phyloP scores from a whole-genome alignment of 2,329 filamentous ascomycete genomes.

The Talaromyces sp. region DNA sequence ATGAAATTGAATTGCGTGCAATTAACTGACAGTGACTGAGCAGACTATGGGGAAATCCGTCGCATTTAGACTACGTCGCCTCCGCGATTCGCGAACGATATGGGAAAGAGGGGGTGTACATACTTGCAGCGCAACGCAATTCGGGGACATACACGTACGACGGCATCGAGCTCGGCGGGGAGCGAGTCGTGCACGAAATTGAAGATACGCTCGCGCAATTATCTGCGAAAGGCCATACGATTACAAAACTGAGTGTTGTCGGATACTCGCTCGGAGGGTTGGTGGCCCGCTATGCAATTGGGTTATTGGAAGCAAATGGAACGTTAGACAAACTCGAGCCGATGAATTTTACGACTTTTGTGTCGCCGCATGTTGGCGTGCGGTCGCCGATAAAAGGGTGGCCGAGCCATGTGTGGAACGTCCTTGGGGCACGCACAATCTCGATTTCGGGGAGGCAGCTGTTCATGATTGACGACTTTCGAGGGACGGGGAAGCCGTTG shows the following conservation, averaged over 20 bases:
- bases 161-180: slow-evolving; percentile 66
- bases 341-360: slow-evolving; percentile 93
- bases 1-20: not conserved
- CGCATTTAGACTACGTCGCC: slow-evolving; percentile 55
- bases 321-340: slow-evolving; percentile 76
- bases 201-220: slow-evolving; percentile 56
- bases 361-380: slow-evolving; percentile 76
- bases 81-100: slow-evolving; percentile 51
- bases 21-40: not conserved
- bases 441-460: slow-evolving; percentile 82
- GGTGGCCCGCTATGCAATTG: slow-evolving; percentile 80
- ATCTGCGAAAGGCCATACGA: slow-evolving; percentile 61
- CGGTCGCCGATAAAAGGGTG: slow-evolving; percentile 65
- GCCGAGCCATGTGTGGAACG: slow-evolving; percentile 71
- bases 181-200: slow-evolving; percentile 62
- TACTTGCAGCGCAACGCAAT: slow-evolving; percentile 57
- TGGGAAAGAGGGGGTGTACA: slow-evolving; percentile 51
- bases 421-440: slow-evolving; percentile 75
- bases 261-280: slow-evolving; percentile 90
- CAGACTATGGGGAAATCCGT: slow-evolving; percentile 61
- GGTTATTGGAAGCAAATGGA: slow-evolving; percentile 76
- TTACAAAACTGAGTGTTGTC: slow-evolving; percentile 79
- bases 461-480: slow-evolving; percentile 82
- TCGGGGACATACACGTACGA: slow-evolving; percentile 60
- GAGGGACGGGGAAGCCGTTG: slow-evolving; percentile 75